Evolutionary conservation across 176 grass and related monocot genomes (phyloP), one percentile per base, ranked within the genome.

Genomic region (Elymus sibiricus): DNA sequence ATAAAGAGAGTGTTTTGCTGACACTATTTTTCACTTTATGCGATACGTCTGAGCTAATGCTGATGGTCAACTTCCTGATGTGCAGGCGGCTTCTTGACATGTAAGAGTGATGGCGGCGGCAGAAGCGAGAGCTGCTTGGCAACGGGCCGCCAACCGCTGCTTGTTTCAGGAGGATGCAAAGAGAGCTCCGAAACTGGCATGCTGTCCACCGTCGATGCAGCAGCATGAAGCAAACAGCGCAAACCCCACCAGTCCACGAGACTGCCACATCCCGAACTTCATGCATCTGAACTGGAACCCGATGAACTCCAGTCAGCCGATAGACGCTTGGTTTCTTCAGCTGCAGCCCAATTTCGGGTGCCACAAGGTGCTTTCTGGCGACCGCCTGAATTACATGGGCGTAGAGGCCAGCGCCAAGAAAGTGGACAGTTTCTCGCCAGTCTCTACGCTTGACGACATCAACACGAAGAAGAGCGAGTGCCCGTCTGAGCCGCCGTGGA

Each of bases 81-180:
- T 16, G 46, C 46, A 49, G 15, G 3, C 81, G 88, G 83, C 19
- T 58, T 71, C 8, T 44, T 90, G 46, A 25, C 53, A 91, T 86
- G 92, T 27, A 84, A 77, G 56, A 78, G 69, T 67, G 58, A 99
- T 99, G 97, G 92, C 97, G 3, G 97, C 94, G 60, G 97, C 94
- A 46, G 97, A 99, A 94, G 94, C 94, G 26, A 91, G 97, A 81
- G 94, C 97, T 77, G 90, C 90, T 51, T 99, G 94, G 97, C 97
- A 99, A 85, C 97, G 92, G 6, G 86, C 96, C 7, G 90, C 85
- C 19, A 99, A 99, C 70, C 94, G 97, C 21, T 96, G 86, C 86
- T 21, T 96, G 28, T 90, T 96, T 77, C 97, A 96, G 78, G 97
- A 99, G 76, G 97, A 99, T 34, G 94, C 94, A 29, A 99, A 99